phyloP scores from a whole-genome alignment of 441 rosid genomes.

The Erysimum pusillum region DNA sequence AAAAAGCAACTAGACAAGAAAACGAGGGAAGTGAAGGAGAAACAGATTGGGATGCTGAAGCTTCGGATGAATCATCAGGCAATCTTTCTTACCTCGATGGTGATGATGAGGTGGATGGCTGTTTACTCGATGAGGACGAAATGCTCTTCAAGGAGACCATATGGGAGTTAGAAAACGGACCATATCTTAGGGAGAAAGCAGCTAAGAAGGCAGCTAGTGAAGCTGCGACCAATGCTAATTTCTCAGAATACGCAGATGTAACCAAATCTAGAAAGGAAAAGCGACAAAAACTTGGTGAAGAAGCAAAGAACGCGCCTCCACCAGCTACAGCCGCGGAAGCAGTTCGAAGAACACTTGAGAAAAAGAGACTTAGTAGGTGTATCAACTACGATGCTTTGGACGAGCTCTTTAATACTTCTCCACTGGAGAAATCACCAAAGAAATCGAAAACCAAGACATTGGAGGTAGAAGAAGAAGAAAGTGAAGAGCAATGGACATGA shows the following conservation, averaged over 20 bases:
- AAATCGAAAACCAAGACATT: slow-evolving; percentile 12
- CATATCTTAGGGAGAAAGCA: slow-evolving; percentile 92
- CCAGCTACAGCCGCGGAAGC: slow-evolving; percentile 76
- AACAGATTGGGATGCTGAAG: too few species aligned
- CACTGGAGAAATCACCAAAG: slow-evolving; percentile 28
- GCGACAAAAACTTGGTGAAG: slow-evolving; percentile 78
- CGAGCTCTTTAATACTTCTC: too few species aligned
- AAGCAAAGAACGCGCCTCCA: slow-evolving; percentile 64
- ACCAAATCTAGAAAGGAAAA: slow-evolving; percentile 80
- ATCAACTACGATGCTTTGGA: too few species aligned
- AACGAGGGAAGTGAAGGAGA: slow-evolving; percentile 37
- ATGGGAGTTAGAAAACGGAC: slow-evolving; percentile 71
- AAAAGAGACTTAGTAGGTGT: too few species aligned
- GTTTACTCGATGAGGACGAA: slow-evolving; percentile 79
- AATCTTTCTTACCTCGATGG: too few species aligned
- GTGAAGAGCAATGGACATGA: slow-evolving; percentile 4
- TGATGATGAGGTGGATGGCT: slow-evolving; percentile 52
- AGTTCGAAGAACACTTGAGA: too few species aligned
- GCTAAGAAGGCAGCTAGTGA: slow-evolving; percentile 75
- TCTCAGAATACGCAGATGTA: slow-evolving; percentile 70
- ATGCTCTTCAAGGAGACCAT: slow-evolving; percentile 57
- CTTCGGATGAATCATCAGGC: too few species aligned
- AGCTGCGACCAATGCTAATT: slow-evolving; percentile 61
- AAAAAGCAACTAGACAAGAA: slow-evolving; percentile 53
- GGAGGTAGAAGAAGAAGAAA: slow-evolving; percentile 4